Evolutionary conservation across 441 rosid species (phyloP).

Genomic region (Macaranga tanarius): DNA sequence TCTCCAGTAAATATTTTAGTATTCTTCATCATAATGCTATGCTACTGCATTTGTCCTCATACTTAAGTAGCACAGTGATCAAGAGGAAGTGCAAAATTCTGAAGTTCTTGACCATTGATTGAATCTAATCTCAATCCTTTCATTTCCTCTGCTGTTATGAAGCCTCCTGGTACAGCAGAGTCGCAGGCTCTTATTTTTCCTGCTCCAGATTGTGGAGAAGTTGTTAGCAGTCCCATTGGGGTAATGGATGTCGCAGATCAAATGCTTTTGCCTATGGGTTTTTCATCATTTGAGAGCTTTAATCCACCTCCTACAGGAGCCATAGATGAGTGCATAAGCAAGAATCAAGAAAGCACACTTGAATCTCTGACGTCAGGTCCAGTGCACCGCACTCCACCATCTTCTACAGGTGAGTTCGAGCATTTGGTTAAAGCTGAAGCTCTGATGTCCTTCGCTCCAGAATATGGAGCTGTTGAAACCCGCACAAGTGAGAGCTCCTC

Average conservation of each 20-base stretch:
- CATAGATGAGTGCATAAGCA: conserved; percentile 65
- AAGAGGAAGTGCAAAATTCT: conserved; percentile 5
- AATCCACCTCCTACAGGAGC: conserved; percentile 57
- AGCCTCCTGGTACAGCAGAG: conserved; percentile 99
- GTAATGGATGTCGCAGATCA: conserved; percentile 85
- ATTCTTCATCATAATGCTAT: conserved; percentile 1
- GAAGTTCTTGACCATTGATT: conserved; percentile 28
- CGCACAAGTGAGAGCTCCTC: conserved; percentile 62
- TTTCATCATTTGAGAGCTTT: conserved; percentile 86
- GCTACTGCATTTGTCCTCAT: background rate
- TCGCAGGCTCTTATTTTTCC: conserved; percentile 84
- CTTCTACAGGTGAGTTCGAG: conserved; percentile 77
- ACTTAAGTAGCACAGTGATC: too few species aligned
- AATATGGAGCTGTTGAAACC: conserved; percentile 97
- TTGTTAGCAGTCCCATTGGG: conserved; percentile 82
- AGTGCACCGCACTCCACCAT: conserved; percentile 44
- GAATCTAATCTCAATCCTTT: conserved; percentile 32
- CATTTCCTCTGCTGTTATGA: conserved; percentile 28
- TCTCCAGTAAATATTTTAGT: background rate
- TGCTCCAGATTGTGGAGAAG: conserved; percentile 81
- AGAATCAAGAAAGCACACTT: conserved; percentile 65
- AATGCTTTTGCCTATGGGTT: conserved; percentile 77
- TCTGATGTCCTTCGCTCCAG: conserved; percentile 92
- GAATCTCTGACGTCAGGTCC: conserved; percentile 53
- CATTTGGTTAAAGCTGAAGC: conserved; percentile 98